Percentiles rank a stretch among this genome's conserved stretches.
phyloP scores from a whole-genome alignment of 768 basidiomycete genomes.

The Rhizopogon vulgaris region DNA sequence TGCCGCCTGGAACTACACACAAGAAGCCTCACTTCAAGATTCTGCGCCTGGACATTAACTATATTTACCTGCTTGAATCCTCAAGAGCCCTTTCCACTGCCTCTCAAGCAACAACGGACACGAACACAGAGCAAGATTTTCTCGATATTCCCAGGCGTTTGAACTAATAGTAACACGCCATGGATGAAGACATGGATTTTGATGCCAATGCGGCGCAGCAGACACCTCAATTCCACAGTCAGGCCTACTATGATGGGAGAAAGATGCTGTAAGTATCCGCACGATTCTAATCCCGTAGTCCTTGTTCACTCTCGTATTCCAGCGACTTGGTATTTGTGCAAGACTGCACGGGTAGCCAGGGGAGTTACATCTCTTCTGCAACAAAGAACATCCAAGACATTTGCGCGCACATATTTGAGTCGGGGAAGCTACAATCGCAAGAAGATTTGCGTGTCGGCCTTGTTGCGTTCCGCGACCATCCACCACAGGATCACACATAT shows the following conservation, averaged over 20 bases:
- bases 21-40: slow-evolving; percentile 3
- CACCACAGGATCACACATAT: slow-evolving; percentile 95
- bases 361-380: slow-evolving; percentile 86
- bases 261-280: slow-evolving; percentile 67
- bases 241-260: slow-evolving; percentile 36
- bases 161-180: slow-evolving; percentile 25
- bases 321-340: slow-evolving; percentile 94
- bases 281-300: slow-evolving; percentile 3
- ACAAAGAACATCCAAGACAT: slow-evolving; percentile 97
- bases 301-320: slow-evolving; percentile 14
- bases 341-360: slow-evolving; percentile 91
- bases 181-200: slow-evolving; percentile 82
- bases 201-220: slow-evolving; percentile 34
- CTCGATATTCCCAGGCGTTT: neutral
- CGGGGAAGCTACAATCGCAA: slow-evolving; percentile 78
- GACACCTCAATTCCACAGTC: slow-evolving; percentile 25
- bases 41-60: neutral
- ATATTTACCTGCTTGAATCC: neutral
- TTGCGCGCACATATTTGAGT: slow-evolving; percentile 90
- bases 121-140: neutral
- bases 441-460: slow-evolving; percentile 92
- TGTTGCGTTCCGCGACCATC: slow-evolving; percentile 94
- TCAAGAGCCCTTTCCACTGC: neutral
- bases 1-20: slow-evolving; percentile 18
- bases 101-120: neutral